Conservation (phyloP, 2,329 filamentous ascomycete species). For the Alternaria gansuensis region DNA sequence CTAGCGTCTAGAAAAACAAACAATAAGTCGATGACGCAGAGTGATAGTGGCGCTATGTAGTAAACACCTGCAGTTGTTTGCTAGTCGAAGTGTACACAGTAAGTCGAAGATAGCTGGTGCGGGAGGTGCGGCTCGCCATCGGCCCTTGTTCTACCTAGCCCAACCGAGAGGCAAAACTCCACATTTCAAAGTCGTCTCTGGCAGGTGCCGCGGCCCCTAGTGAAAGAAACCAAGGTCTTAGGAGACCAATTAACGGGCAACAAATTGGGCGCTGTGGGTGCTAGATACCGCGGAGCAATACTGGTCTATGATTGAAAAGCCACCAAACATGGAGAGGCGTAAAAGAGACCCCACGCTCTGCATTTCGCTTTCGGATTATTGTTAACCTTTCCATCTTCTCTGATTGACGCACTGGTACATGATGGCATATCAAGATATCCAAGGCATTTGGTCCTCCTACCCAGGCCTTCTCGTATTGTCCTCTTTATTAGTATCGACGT, state of each 20-base stretch:
- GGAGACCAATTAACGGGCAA: conserved; percentile 11
- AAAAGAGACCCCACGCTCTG: conserved; percentile 13
- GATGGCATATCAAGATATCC: conserved; percentile 8
- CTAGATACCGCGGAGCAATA: conserved; percentile 5
- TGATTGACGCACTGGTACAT: conserved; percentile 11
- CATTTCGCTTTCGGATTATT: conserved; percentile 4
- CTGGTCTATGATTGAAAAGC: background rate
- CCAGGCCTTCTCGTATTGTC: conserved; percentile 15
- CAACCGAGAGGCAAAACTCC: conserved; percentile 15
- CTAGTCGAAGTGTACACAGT: background rate
- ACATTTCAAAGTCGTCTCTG: conserved; percentile 10
- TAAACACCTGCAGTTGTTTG: conserved; percentile 2
- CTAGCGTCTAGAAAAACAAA: background rate
- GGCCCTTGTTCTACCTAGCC: conserved; percentile 8
- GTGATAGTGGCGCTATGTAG: background rate
- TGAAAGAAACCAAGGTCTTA: background rate
- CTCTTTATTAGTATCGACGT: conserved; percentile 15
- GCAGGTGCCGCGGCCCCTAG: conserved; percentile 6
- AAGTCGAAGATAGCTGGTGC: conserved; percentile 1
- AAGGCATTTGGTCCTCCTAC: conserved; percentile 11
- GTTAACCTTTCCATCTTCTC: conserved; percentile 10
- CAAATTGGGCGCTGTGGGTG: background rate
- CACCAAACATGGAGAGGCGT: conserved; percentile 16
- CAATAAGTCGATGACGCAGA: background rate
- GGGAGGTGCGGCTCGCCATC: conserved; percentile 17